These are phyloP conservation scores for Fusarium chuoi DNA, from an alignment of 2,329 filamentous ascomycete species.

Conservation along the genomic window DNA sequence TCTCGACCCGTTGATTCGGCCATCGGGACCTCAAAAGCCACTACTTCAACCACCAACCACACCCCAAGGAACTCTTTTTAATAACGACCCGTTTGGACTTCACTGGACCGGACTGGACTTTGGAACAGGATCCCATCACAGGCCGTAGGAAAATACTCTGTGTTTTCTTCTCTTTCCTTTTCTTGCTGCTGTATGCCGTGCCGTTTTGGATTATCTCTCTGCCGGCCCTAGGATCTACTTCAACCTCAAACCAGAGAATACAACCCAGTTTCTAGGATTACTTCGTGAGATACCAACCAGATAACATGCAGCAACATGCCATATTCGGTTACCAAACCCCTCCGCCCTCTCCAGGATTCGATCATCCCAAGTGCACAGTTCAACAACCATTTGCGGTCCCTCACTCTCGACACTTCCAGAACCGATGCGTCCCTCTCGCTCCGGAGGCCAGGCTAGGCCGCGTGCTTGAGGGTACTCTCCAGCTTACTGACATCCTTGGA, in stretches of 20 bases:
- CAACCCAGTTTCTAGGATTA: slow-evolving; percentile 35
- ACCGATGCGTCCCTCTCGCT: slow-evolving; percentile 65
- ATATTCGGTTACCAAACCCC: slow-evolving; percentile 67
- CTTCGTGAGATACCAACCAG: slow-evolving; percentile 44
- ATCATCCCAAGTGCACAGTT: slow-evolving; percentile 58
- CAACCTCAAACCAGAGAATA: slow-evolving; percentile 19
- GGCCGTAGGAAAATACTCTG: slow-evolving; percentile 41
- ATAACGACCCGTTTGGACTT: slow-evolving; percentile 43
- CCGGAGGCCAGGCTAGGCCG: slow-evolving; percentile 90
- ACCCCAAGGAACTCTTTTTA: slow-evolving; percentile 35
- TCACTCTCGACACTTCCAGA: slow-evolving; percentile 51
- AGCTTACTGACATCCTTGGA: slow-evolving; percentile 86
- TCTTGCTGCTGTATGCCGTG: slow-evolving; percentile 31
- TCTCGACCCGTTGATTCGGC: slow-evolving; percentile 64
- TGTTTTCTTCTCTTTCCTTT: slow-evolving; percentile 41
- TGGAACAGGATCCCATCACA: slow-evolving; percentile 42
- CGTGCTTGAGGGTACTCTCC: slow-evolving; percentile 82
- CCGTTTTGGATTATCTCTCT: slow-evolving; percentile 40
- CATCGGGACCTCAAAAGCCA: slow-evolving; percentile 47
- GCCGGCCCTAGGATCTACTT: slow-evolving; percentile 29
- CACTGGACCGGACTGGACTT: slow-evolving; percentile 41
- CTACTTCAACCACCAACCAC: slow-evolving; percentile 33
- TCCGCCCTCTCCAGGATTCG: slow-evolving; percentile 66
- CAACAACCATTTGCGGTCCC: slow-evolving; percentile 51
- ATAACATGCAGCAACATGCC: slow-evolving; percentile 70